Evolutionary conservation across 805 yeast genomes (phyloP), one percentile per base, ranked within the genome.

Genomic region (Cyberlindnera japonica): DNA sequence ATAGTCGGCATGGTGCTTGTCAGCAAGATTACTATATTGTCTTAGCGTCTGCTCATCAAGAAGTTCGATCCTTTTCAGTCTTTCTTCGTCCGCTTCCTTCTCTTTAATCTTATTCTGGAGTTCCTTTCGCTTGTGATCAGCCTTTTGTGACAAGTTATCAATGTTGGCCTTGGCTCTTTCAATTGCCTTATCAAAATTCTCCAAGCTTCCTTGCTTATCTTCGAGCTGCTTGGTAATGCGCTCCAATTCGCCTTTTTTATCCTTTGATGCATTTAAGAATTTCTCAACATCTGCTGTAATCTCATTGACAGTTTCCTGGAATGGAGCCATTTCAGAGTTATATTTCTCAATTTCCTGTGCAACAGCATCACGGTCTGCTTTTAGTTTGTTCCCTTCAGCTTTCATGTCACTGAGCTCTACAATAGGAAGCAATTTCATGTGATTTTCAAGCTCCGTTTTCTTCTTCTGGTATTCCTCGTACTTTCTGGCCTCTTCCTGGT

Each of bases 401-500:
- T 54, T 44, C 30, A 63, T 62, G 28, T 69, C 72, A 28, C 69
- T 69, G 6, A 73, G 54, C 22, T 67, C 67, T 15, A 74, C 77
- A 49, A 75, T 74, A 3, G 77, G 77, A 17, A 72, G 48, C 12
- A 75, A 50, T 35, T 69, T 68, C 38, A 67, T 63, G 55, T 79
- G 81, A 29, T 64, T 53, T 3, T 66, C 66, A 5, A 81, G 61
- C 28, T 76, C 74, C 26, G 57, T 47, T 29, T 69, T 65, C 41
- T 77, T 73, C 22, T 63, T 63, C 47, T 73, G 68, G 45, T 64
- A 78, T 30, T 68, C 72, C 47, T 71, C 63, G 42, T 58, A 71
- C 53, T 57, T 69, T 50, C 56, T 69, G 36, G 78, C 83, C 41
- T 72, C 78, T 35, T 63, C 69, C 44, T 72, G 70, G 35, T 69